A percentile compares a stretch with the other conserved stretches of the same genome.
phyloP scores from a whole-genome alignment of 2,329 filamentous ascomycete species.

The Neonectria magnoliae region DNA sequence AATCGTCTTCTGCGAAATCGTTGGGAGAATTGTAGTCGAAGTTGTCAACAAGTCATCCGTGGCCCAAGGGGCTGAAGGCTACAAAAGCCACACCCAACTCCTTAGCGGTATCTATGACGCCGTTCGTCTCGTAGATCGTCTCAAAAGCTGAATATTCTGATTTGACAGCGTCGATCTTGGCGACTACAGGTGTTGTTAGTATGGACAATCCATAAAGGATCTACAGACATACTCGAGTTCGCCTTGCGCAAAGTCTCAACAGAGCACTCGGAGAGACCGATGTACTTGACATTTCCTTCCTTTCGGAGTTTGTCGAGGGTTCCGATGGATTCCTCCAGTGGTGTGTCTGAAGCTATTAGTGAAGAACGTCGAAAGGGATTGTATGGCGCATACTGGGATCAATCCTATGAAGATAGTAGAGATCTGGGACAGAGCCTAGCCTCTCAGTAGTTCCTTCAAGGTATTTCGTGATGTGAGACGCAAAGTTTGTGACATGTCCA shows the following conservation, averaged over 20 bases:
- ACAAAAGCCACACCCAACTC: conserved; percentile 56
- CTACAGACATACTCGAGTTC: conserved; percentile 49
- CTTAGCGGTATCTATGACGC: conserved; percentile 52
- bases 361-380: neutral
- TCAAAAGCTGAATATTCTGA: conserved; percentile 58
- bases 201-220: too few species aligned
- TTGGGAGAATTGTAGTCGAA: conserved; percentile 54
- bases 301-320: conserved; percentile 58
- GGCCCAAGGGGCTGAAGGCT: conserved; percentile 57
- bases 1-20: conserved; percentile 56
- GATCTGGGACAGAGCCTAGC: conserved; percentile 57
- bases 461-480: conserved; percentile 57
- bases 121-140: conserved; percentile 52
- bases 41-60: conserved; percentile 58
- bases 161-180: conserved; percentile 58
- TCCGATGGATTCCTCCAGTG: conserved; percentile 57
- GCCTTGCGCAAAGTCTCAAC: conserved; percentile 56
- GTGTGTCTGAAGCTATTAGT: conserved; percentile 45
- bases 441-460: conserved; percentile 61
- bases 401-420: conserved; percentile 57
- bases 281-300: conserved; percentile 59
- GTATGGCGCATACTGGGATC: conserved; percentile 50
- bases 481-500: conserved; percentile 53
- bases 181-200: conserved; percentile 45
- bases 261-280: conserved; percentile 59